Percentiles rank a stretch among this genome's conserved stretches.
phyloP scores from a whole-genome alignment of 2,329 filamentous ascomycete species.

The Venturia pyrina region DNA sequence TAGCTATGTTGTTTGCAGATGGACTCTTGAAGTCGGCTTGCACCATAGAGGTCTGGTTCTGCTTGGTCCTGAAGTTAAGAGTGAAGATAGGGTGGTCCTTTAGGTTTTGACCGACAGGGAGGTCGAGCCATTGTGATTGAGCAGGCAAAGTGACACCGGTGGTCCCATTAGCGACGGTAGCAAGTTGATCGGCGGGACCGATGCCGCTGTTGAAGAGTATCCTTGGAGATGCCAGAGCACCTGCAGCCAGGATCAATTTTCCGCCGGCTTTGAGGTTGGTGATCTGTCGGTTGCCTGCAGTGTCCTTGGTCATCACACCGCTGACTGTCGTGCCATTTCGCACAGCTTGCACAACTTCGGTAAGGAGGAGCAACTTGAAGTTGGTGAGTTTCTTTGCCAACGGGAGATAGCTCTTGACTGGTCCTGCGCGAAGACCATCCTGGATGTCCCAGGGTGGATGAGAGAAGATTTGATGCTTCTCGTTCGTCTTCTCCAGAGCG shows the following conservation, averaged over 20 bases:
- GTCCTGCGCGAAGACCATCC: constrained; percentile 40
- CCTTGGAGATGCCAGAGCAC: constrained; percentile 19
- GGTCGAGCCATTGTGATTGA: constrained; percentile 18
- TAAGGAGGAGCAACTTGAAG: constrained; percentile 36
- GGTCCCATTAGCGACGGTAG: constrained; percentile 16
- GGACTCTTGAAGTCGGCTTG: background rate
- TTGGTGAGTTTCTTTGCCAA: constrained; percentile 31
- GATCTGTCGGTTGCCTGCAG: constrained; percentile 23
- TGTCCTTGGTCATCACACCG: constrained; percentile 28
- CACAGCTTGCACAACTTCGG: constrained; percentile 34
- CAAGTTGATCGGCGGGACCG: constrained; percentile 20
- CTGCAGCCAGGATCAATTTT: constrained; percentile 24
- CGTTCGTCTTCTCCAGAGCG: constrained; percentile 35
- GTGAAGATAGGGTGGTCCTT: background rate
- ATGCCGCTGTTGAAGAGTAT: constrained; percentile 21
- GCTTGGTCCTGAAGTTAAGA: background rate
- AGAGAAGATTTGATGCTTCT: constrained; percentile 40
- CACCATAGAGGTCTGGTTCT: background rate
- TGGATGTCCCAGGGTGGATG: constrained; percentile 39
- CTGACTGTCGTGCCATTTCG: constrained; percentile 31
- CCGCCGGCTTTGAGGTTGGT: constrained; percentile 23
- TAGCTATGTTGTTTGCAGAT: background rate
- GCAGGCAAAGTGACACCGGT: constrained; percentile 16
- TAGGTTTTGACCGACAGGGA: constrained; percentile 17
- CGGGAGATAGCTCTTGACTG: constrained; percentile 41